A percentile compares a stretch with the other conserved stretches of the same genome.
phyloP scores from a whole-genome alignment of 495 filamentous ascomycete species.

The Oidiodendron maius region DNA sequence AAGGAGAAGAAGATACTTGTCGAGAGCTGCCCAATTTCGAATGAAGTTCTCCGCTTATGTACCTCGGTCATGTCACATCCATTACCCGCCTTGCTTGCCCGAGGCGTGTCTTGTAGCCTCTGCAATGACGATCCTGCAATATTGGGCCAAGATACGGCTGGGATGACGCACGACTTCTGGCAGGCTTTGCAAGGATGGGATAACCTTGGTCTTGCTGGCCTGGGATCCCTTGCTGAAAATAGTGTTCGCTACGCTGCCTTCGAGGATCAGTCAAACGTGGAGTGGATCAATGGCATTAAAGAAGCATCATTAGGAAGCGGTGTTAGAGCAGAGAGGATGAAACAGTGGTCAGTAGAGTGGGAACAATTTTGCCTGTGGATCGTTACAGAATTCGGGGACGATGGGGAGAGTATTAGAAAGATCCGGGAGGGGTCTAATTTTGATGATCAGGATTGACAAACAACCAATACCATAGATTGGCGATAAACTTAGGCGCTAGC shows the following conservation, averaged over 20 bases:
- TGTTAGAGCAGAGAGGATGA: constrained; percentile 62
- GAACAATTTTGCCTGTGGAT: constrained; percentile 92
- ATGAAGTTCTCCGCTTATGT: constrained; percentile 74
- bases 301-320: constrained; percentile 71
- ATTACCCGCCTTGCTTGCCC: constrained; percentile 75
- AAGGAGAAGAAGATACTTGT: constrained; percentile 83
- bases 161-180: constrained; percentile 88
- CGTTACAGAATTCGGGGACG: constrained; percentile 69
- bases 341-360: constrained; percentile 74
- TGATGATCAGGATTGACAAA: constrained; percentile 10
- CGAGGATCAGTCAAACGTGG: constrained; percentile 63
- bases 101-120: constrained; percentile 71
- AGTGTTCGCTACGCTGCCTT: constrained; percentile 87
- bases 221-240: constrained; percentile 85
- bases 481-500: too few species aligned
- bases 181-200: constrained; percentile 61
- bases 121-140: constrained; percentile 85
- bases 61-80: constrained; percentile 72
- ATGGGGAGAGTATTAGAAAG: constrained; percentile 28
- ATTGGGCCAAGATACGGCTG: constrained; percentile 67
- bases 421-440: constrained; percentile 2
- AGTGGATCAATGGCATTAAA: constrained; percentile 66
- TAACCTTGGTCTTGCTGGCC: constrained; percentile 73
- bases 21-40: constrained; percentile 82
- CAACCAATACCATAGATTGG: not conserved